Evolutionary conservation across 1,284 basidiomycete genomes (phyloP), one percentile per base, ranked within the genome.

Genomic region (Pseudozyma hubeiensis): DNA sequence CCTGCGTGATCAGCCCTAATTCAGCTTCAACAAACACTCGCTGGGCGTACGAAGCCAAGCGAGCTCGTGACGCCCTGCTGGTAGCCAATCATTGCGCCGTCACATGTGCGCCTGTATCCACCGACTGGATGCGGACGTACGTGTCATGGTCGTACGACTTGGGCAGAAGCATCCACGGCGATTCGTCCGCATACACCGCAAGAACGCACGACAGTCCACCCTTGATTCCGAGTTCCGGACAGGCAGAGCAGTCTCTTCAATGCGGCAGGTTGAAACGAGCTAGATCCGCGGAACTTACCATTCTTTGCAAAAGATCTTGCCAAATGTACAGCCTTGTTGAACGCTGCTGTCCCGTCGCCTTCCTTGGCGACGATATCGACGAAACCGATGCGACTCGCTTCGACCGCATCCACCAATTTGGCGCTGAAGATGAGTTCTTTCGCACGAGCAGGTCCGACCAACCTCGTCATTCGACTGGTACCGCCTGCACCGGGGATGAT

Each of bases 341-440:
- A 71, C 13, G 61, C 45, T 40, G 61, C 61, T 5, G 57, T 53
- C 1, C 37, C 53, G 24, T 51, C 49, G 7, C 63, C 58, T 17
- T 58, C 57, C n/a, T 59, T 58, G 1, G 93, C 91, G 10, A 93
- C 85, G 77, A 93, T 92, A 82, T 94, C 91, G 9, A 92, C 90
- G 24, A 93, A 87, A 33, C 93, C 94, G 85, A 90, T 90, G 35
- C 90, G 87, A 59, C 90, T 85, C 4, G 94, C 93, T 81, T 97
- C 90, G 1, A 84, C 58, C 0, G 90, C 90, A 19, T 87, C 87
- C 53, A 94, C 84, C 56, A 88, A 86, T 7, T 90, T 88, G 7
- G 90, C 91, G 3, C 92, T 92, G 82, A 91, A 94, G 61, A 95
- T 92, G 41, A 95, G 86, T 78, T 94, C 92, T 85, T 97, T 97